Evolutionary conservation across 495 filamentous ascomycete genomes (phyloP).

Genomic region (Podospora australis): DNA sequence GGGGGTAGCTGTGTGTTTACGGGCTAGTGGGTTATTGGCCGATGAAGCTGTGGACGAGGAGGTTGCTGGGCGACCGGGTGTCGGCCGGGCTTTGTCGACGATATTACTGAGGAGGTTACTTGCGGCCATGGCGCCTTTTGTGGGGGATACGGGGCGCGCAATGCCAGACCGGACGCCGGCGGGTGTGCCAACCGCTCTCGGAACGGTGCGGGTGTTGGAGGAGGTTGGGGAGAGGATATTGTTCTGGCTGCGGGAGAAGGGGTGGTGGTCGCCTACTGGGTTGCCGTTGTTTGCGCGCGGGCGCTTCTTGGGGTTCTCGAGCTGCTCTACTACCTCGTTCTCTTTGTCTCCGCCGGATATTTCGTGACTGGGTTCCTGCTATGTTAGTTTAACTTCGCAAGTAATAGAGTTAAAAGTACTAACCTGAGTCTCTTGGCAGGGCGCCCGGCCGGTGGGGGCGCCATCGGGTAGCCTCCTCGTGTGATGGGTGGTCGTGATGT

Average conservation of each 20-base stretch:
- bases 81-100: slow-evolving; percentile 48
- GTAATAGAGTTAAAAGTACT: slow-evolving; percentile 9
- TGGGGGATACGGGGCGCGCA: slow-evolving; percentile 34
- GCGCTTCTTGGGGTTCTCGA: slow-evolving; percentile 38
- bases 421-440: slow-evolving; percentile 61
- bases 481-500: slow-evolving; percentile 7
- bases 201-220: slow-evolving; percentile 65
- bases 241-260: slow-evolving; percentile 24
- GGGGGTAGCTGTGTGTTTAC: slow-evolving; percentile 31
- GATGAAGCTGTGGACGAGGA: slow-evolving; percentile 4
- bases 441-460: slow-evolving; percentile 18
- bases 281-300: slow-evolving; percentile 21
- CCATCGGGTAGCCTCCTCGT: slow-evolving; percentile 2
- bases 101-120: slow-evolving; percentile 50
- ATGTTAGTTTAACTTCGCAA: slow-evolving; percentile 12
- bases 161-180: slow-evolving; percentile 18
- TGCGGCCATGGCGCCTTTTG: slow-evolving; percentile 32
- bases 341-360: slow-evolving; percentile 70
- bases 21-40: slow-evolving; percentile 40
- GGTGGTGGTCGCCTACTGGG: slow-evolving; percentile 11
- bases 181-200: slow-evolving; percentile 16
- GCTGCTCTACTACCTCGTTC: slow-evolving; percentile 54
- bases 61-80: slow-evolving; percentile 37
- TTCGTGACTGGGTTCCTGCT: slow-evolving; percentile 46
- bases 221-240: slow-evolving; percentile 76